These are phyloP conservation scores for Salmacisia buchloeana DNA, from an alignment of 1,284 basidiomycete species.

Conservation along the genomic window DNA sequence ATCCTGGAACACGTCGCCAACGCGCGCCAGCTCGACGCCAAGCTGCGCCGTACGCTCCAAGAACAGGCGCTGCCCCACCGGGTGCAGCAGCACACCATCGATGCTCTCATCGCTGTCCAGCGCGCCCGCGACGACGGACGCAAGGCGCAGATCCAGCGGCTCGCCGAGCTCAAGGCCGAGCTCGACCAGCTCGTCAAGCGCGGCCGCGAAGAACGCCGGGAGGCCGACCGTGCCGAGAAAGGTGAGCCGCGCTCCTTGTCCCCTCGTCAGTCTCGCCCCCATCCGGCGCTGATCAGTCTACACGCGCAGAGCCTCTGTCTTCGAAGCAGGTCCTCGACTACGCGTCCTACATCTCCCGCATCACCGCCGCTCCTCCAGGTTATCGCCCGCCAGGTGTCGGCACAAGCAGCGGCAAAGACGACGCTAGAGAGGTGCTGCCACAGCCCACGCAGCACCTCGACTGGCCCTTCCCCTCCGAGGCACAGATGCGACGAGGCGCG, in stretches of 20 bases:
- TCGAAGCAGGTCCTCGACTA: slow-evolving; percentile 1
- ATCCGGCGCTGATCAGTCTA: too few species aligned
- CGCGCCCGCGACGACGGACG: neutral
- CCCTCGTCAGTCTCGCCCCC: too few species aligned
- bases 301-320: slow-evolving; percentile 1
- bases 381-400: neutral
- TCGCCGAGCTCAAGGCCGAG: neutral
- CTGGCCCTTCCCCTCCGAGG: slow-evolving; percentile 7
- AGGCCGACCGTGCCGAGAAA: neutral
- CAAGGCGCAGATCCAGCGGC: neutral
- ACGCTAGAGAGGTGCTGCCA: neutral
- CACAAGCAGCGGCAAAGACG: neutral
- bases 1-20: neutral
- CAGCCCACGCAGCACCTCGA: neutral
- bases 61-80: neutral
- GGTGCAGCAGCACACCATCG: neutral
- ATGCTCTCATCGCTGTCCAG: slow-evolving; percentile 1
- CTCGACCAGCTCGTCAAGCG: neutral
- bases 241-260: neutral
- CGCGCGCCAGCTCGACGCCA: neutral
- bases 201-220: neutral
- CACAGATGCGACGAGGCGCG: slow-evolving; percentile 1
- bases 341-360: slow-evolving; percentile 2
- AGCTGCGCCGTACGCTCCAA: neutral
- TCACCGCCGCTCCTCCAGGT: slow-evolving; percentile 1